Percentiles rank a stretch among this genome's conserved stretches.
phyloP scores from a whole-genome alignment of 2,329 filamentous ascomycete species.

The Cytospora leucostoma region DNA sequence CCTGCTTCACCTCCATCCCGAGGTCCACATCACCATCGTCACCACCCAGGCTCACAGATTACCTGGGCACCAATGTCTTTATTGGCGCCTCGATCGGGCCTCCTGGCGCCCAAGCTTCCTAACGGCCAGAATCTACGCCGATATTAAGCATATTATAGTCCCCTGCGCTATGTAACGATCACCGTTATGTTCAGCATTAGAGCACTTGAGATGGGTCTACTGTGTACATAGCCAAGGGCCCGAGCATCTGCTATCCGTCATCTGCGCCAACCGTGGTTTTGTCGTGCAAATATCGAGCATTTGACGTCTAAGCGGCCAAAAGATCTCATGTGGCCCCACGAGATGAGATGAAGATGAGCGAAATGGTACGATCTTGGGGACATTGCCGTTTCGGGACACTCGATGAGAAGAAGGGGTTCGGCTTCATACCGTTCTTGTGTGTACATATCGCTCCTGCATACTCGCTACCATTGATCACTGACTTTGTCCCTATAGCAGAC shows the following conservation, averaged over 20 bases:
- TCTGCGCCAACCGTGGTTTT: not conserved
- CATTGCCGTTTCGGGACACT: not conserved
- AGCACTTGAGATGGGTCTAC: not conserved
- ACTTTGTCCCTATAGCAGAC: constrained; percentile 15
- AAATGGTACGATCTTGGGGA: not conserved
- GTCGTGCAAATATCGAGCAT: constrained; percentile 16
- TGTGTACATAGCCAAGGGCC: not conserved
- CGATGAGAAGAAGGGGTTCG: not conserved
- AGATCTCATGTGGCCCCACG: constrained; percentile 10
- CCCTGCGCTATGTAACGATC: constrained; percentile 11
- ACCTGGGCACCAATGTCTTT: not conserved
- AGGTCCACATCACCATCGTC: not conserved
- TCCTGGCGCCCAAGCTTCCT: not conserved
- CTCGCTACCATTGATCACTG: constrained; percentile 12
- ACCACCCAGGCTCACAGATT: not conserved
- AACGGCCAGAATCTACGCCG: not conserved
- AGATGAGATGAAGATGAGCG: constrained; percentile 20
- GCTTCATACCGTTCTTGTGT: not conserved
- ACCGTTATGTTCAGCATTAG: constrained; percentile 12
- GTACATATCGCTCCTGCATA: constrained; percentile 8
- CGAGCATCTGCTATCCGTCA: constrained; percentile 6
- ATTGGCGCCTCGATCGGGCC: not conserved
- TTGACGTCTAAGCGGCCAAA: constrained; percentile 15
- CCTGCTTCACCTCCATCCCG: not conserved
- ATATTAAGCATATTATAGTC: not conserved